Conservation (phyloP, 179 eudicot genomes). For the Silene noctiflora region DNA sequence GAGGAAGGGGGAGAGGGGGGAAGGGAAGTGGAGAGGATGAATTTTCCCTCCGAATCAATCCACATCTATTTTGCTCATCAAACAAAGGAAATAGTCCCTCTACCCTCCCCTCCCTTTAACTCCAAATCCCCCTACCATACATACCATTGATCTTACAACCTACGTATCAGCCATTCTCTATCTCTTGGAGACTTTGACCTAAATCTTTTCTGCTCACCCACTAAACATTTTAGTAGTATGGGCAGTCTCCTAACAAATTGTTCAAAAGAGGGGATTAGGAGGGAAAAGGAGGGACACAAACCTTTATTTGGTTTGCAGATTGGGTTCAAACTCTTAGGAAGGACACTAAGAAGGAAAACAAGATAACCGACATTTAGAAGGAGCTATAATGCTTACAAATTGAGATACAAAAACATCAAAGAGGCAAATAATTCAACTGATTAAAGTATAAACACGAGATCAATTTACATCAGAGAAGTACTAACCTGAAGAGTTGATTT, state of each 20-base stretch:
- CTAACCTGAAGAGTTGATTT: slow-evolving; percentile 43
- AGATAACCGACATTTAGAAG: not conserved
- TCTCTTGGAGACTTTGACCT: not conserved
- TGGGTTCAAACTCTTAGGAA: not conserved
- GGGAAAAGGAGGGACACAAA: not conserved
- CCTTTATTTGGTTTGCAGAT: not conserved
- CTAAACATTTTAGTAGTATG: not conserved
- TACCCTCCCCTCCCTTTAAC: not conserved
- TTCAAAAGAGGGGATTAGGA: not conserved
- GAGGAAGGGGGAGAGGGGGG: not conserved
- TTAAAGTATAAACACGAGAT: not conserved
- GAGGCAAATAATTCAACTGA: slow-evolving; percentile 11
- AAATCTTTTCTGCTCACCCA: slow-evolving; percentile 3
- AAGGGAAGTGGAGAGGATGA: not conserved
- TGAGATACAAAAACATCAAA: not conserved
- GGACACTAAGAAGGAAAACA: slow-evolving; percentile 6
- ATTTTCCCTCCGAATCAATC: not conserved
- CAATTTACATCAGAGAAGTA: not conserved
- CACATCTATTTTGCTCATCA: no score
- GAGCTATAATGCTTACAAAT: not conserved
- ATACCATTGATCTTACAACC: not conserved
- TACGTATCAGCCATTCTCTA: not conserved
- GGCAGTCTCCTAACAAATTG: not conserved
- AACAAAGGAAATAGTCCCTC: not conserved
- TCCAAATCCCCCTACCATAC: not conserved